Base-by-base conservation (phyloP, 179 eudicot genomes). In the Amaranthus tricolor region DNA sequence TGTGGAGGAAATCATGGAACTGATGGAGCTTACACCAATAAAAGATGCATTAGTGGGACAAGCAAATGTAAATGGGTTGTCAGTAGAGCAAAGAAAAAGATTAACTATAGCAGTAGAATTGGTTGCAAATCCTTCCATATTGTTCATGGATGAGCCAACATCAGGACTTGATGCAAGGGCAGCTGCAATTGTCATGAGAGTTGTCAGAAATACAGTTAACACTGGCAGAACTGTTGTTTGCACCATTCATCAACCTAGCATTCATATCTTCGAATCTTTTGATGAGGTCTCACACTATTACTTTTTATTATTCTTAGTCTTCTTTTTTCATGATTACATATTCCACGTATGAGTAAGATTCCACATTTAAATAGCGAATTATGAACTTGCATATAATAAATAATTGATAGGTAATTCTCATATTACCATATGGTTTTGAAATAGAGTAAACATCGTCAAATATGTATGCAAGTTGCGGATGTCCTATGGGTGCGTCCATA, bases 141-240 rank as follows among this genome's bases (percentile, higher is more conserved):
- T 78, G 60, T 72, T 78, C 62, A 78, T 78, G 81, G 81, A 78
- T 66, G 81, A 78, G 72, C 81, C 81, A 2, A 78, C 81, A 45
- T 78, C 81, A 8, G 81, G 81, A 7, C 81, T 78, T 66, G 81
- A 78, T 66, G 81, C 81, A 7, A 65, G 81, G 60, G 81, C 81
- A 15, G 81, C 81, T 20, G 77, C 81, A 7, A 78, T 78, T 51
- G 77, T 78, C 55, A 78, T 78, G 81, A 72, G 81, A 49, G 76
- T 72, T 19, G 81, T 78, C 15, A 48, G 81, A 44, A 78, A 78
- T n/a, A 78, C 81, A 0, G 81, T 72, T 6, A 59, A 78, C 17
- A 78, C 81, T n/a, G 81, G 81, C 2, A 72, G 81, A 72, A 78
- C 81, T 16, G 77, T 78, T 7, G 76, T 66, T 50, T 78, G 81